Evolutionary conservation across 1,284 basidiomycete species (phyloP).

Genomic region (Thelephora terrestris): DNA sequence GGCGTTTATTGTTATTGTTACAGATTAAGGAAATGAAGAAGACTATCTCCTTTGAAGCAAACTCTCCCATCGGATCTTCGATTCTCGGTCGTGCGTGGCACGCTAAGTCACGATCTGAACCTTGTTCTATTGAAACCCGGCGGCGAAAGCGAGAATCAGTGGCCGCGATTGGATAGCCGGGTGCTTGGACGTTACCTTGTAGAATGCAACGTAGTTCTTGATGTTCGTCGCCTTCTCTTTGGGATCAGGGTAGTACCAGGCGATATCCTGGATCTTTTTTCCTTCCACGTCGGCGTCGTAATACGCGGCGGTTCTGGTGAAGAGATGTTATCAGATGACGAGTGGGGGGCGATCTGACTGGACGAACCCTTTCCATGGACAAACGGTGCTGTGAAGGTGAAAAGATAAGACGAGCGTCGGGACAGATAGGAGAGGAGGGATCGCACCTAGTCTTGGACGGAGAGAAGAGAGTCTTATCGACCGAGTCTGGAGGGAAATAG

Average conservation of each 20-base stretch:
- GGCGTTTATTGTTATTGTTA: no score
- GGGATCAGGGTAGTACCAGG: conserved; percentile 48
- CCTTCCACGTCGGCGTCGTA: conserved; percentile 44
- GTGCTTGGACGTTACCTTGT: conserved; percentile 35
- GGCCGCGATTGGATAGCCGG: conserved; percentile 4
- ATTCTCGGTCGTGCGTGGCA: not conserved
- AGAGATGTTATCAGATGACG: not conserved
- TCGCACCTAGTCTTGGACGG: conserved; percentile 39
- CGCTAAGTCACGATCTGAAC: conserved; percentile 11
- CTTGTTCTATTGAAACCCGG: conserved; percentile 13
- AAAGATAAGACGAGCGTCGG: not conserved
- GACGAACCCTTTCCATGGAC: conserved; percentile 58
- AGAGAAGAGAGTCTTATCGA: conserved; percentile 33
- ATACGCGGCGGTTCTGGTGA: conserved; percentile 45
- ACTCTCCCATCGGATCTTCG: no score
- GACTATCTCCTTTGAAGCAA: no score
- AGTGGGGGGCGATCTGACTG: not conserved
- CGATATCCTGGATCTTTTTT: conserved; percentile 13
- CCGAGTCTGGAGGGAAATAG: conserved; percentile 51
- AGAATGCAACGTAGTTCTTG: conserved; percentile 53
- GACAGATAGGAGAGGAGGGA: not conserved
- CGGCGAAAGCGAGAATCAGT: not conserved
- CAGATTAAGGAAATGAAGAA: no score
- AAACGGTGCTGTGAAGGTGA: conserved; percentile 32
- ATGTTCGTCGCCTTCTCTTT: conserved; percentile 43